Conservation (phyloP, 805 yeast species). For the Ogataea minuta region DNA sequence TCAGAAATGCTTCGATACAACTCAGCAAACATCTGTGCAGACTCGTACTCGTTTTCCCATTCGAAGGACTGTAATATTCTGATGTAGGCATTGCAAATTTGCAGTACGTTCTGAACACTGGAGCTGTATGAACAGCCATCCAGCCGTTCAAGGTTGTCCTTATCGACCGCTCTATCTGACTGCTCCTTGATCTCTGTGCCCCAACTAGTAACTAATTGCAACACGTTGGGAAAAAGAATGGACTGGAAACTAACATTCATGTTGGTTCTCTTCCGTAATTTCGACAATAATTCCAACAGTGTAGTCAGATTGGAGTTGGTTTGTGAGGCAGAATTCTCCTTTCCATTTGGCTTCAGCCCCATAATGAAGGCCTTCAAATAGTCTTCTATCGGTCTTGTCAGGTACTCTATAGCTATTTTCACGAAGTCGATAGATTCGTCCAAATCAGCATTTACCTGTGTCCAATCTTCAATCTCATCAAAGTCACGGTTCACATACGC, state of each 20-base stretch:
- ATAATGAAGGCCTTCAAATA: conserved; percentile 21
- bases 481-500: conserved; percentile 24
- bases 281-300: conserved; percentile 10
- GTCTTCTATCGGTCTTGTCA: conserved; percentile 21
- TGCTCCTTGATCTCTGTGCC: conserved; percentile 22
- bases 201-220: conserved; percentile 28
- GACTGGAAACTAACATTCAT: conserved; percentile 27
- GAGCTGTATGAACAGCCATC: conserved; percentile 31
- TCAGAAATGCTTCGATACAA: conserved; percentile 63
- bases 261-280: conserved; percentile 19
- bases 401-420: conserved; percentile 18
- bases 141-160: conserved; percentile 52
- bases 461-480: conserved; percentile 28
- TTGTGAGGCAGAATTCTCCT: conserved; percentile 2
- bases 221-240: conserved; percentile 24
- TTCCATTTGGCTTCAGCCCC: conserved; percentile 7
- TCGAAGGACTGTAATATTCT: conserved; percentile 54
- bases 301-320: conserved; percentile 13
- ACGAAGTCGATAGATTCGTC: conserved; percentile 20
- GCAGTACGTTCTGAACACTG: conserved; percentile 28
- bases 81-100: conserved; percentile 36
- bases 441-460: conserved; percentile 21
- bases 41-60: conserved; percentile 67
- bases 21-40: conserved; percentile 58
- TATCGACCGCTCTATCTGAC: conserved; percentile 50